phyloP scores from a whole-genome alignment of 352 stramenopile species.

The Phytophthora colocasiae region DNA sequence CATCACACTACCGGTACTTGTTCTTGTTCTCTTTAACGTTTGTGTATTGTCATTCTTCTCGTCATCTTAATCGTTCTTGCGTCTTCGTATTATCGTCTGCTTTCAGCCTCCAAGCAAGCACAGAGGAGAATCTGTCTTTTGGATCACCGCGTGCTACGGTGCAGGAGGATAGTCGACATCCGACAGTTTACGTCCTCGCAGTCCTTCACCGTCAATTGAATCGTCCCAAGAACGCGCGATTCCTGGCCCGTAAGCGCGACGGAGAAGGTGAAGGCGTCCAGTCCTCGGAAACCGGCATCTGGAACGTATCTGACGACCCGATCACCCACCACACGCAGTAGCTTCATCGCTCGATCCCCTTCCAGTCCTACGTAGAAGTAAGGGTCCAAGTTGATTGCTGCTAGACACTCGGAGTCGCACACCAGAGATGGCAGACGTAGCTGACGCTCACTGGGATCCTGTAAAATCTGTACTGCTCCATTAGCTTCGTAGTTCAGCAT shows the following conservation, averaged over 20 bases:
- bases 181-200: constrained; percentile 58
- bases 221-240: constrained; percentile 55
- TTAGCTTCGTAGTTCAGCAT: constrained; percentile 50
- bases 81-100: not conserved
- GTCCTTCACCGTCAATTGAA: constrained; percentile 60
- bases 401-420: constrained; percentile 59
- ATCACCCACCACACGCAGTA: constrained; percentile 49
- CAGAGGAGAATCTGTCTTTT: not conserved
- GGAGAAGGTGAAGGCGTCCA: constrained; percentile 68
- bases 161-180: constrained; percentile 37
- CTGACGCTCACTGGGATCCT: constrained; percentile 59
- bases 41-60: not conserved
- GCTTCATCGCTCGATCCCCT: constrained; percentile 58
- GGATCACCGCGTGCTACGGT: constrained; percentile 31
- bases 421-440: constrained; percentile 55
- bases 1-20: not conserved
- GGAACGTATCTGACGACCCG: constrained; percentile 70
- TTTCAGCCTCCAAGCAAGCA: no score
- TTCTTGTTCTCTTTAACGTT: constrained; percentile 5
- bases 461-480: constrained; percentile 57
- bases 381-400: constrained; percentile 52
- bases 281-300: constrained; percentile 50
- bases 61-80: constrained; percentile 1
- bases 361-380: constrained; percentile 60
- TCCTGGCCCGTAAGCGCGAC: constrained; percentile 54